phyloP scores from a whole-genome alignment of 805 yeast genomes.

The Candida boidinii region DNA sequence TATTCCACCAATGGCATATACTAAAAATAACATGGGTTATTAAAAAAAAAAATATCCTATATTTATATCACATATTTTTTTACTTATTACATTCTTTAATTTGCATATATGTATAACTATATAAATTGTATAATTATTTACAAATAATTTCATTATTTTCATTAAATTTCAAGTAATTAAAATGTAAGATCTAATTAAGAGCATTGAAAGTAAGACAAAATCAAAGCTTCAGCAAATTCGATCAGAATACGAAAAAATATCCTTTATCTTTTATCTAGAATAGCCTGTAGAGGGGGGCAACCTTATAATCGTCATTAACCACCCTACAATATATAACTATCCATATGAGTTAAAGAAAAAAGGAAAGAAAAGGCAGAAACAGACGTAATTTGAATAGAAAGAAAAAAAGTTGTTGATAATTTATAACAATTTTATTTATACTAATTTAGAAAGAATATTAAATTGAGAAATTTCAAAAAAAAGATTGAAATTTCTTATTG shows the following conservation, averaged over 20 bases:
- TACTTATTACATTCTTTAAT: neutral
- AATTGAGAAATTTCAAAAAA: too few species aligned
- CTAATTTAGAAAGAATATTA: neutral
- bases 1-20: constrained; percentile 91
- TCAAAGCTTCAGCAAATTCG: constrained; percentile 2
- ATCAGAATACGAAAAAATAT: neutral
- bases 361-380: constrained; percentile 1
- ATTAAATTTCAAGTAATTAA: too few species aligned
- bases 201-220: constrained; percentile 3
- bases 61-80: neutral
- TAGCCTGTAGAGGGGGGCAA: constrained; percentile 31
- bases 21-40: constrained; percentile 36
- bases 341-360: constrained; percentile 24
- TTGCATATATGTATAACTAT: constrained; percentile 2
- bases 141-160: too few species aligned
- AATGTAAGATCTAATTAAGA: constrained; percentile 9
- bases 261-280: constrained; percentile 19
- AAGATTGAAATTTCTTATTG: too few species aligned
- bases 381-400: neutral
- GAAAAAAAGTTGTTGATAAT: neutral
- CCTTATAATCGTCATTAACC: constrained; percentile 25
- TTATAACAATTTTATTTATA: neutral
- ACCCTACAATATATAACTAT: constrained; percentile 31
- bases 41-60: constrained; percentile 1
- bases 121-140: too few species aligned